phyloP scores from a whole-genome alignment of 257 asterid genomes.

The Solanum microdontum region DNA sequence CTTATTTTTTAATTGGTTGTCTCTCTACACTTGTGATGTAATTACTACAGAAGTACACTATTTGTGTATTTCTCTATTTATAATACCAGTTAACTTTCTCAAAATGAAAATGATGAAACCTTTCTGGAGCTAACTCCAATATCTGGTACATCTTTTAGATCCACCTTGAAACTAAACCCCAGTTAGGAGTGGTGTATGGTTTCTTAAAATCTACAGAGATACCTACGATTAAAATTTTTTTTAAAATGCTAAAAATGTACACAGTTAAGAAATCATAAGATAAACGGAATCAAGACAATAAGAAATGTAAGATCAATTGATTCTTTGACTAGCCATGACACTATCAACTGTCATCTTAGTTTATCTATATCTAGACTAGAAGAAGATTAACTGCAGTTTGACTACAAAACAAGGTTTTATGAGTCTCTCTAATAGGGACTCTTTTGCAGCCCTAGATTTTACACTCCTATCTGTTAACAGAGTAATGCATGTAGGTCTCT shows the following conservation, averaged over 20 bases:
- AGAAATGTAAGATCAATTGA: neutral
- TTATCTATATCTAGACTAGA: neutral
- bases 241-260: neutral
- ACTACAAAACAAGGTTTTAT: neutral
- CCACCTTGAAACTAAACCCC: neutral
- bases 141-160: neutral
- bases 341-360: neutral
- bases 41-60: neutral
- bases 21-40: neutral
- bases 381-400: neutral
- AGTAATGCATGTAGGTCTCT: slow-evolving; percentile 55
- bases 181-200: neutral
- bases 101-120: neutral
- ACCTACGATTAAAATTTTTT: neutral
- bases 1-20: neutral
- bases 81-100: neutral
- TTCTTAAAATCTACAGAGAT: neutral
- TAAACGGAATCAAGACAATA: neutral
- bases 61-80: neutral
- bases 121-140: neutral
- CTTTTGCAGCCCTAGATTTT: neutral
- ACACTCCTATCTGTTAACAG: neutral
- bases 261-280: neutral
- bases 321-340: neutral
- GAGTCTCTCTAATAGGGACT: neutral